Evolutionary conservation across 805 yeast genomes (phyloP).

Genomic region (Lipomyces mesembrius): DNA sequence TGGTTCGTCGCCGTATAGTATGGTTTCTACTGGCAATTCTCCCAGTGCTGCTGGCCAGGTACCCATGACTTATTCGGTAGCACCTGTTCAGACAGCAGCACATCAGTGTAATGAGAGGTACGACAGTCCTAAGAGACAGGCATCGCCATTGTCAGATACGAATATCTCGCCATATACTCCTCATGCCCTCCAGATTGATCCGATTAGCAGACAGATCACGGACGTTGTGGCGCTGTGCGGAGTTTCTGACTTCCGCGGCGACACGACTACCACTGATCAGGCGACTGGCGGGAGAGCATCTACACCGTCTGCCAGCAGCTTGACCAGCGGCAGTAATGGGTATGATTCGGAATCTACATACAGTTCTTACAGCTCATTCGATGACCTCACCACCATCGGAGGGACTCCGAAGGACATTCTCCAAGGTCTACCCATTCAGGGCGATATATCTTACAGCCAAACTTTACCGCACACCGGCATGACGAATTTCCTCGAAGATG

Average conservation of each 20-base stretch:
- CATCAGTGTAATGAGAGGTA: background rate
- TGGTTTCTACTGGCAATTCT: background rate
- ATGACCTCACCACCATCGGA: background rate
- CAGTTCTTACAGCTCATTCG: background rate
- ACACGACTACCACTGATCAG: background rate
- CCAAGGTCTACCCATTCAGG: background rate
- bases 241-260: background rate
- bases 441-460: background rate
- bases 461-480: background rate
- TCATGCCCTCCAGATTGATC: background rate
- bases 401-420: background rate
- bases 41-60: background rate
- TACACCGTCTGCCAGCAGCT: background rate
- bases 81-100: background rate
- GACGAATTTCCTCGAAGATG: background rate
- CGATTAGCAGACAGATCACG: background rate
- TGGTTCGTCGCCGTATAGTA: constrained; percentile 10
- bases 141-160: background rate
- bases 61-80: background rate
- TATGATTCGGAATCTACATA: constrained; percentile 5
- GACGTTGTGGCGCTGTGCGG: background rate
- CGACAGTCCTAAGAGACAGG: background rate
- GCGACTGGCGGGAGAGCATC: background rate
- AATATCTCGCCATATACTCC: background rate
- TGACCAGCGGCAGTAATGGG: background rate